A percentile compares a stretch with the other conserved stretches of the same genome.
Evolutionary conservation across 345 rosid species (phyloP).

Genomic region (Conringia planisiliqua): DNA sequence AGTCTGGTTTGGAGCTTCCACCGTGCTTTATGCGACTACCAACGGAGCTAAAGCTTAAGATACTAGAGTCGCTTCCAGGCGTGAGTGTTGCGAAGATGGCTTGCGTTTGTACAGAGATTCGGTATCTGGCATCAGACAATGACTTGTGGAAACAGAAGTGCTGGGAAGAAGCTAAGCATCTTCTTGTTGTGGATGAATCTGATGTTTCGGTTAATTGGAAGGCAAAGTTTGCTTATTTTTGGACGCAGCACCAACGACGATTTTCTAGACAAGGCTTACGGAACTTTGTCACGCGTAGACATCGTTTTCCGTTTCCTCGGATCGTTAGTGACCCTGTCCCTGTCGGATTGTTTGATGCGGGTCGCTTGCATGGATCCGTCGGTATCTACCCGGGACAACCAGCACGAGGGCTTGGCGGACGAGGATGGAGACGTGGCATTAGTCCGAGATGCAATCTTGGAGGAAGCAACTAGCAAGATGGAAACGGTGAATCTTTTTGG

Average conservation of each 20-base stretch:
- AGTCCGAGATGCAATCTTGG: constrained; percentile 41
- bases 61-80: constrained; percentile 59
- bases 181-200: background rate
- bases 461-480: constrained; percentile 21
- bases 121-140: constrained; percentile 44
- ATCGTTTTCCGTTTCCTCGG: background rate
- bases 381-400: constrained; percentile 25
- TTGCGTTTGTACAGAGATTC: constrained; percentile 47
- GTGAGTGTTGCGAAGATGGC: constrained; percentile 48
- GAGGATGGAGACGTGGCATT: constrained; percentile 9
- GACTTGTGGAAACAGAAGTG: constrained; percentile 61
- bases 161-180: constrained; percentile 41
- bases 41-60: constrained; percentile 58
- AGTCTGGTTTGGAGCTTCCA: constrained; percentile 47
- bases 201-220: constrained; percentile 43
- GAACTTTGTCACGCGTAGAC: background rate
- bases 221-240: constrained; percentile 29
- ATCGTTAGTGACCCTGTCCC: constrained; percentile 23
- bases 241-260: constrained; percentile 30
- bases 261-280: background rate
- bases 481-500: background rate
- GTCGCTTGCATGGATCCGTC: constrained; percentile 26
- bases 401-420: background rate
- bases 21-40: constrained; percentile 63
- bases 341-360: constrained; percentile 33